Evolutionary conservation across 1,139 yeast genomes (phyloP).

Genomic region (Saccharomyces hybrid): DNA sequence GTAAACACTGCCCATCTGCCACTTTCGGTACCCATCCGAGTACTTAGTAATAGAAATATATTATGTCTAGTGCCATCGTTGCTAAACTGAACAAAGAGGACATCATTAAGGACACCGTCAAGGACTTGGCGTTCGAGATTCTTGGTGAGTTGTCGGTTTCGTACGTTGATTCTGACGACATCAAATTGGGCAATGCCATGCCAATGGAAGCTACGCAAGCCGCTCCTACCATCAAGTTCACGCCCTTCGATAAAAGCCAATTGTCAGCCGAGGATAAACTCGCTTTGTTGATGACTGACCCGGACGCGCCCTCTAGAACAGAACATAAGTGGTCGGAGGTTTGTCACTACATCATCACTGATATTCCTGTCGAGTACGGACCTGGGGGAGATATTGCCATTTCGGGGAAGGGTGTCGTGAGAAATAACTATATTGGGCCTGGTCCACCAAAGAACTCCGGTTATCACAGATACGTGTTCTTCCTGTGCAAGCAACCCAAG

Average conservation of each 20-base stretch:
- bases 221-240: conserved; percentile 57
- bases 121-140: conserved; percentile 18
- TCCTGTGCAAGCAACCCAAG: conserved; percentile 58
- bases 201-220: conserved; percentile 57
- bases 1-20: background rate
- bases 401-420: conserved; percentile 15
- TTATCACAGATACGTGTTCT: conserved; percentile 70
- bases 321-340: conserved; percentile 85
- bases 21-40: background rate
- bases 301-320: conserved; percentile 80
- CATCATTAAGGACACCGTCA: conserved; percentile 28
- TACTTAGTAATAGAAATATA: conserved; percentile 1
- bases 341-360: conserved; percentile 67
- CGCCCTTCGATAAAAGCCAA: conserved; percentile 25
- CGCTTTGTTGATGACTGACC: conserved; percentile 72
- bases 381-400: conserved; percentile 7
- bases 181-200: conserved; percentile 72
- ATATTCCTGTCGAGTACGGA: conserved; percentile 36
- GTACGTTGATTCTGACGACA: conserved; percentile 48
- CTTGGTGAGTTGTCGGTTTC: conserved; percentile 37
- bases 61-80: conserved; percentile 16
- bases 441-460: conserved; percentile 81
- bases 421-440: conserved; percentile 61
- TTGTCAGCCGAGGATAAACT: background rate
- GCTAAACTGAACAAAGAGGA: conserved; percentile 27